Evolutionary conservation across 23 red algal species (phyloP).

Genomic region (Agarophyton chilense): DNA sequence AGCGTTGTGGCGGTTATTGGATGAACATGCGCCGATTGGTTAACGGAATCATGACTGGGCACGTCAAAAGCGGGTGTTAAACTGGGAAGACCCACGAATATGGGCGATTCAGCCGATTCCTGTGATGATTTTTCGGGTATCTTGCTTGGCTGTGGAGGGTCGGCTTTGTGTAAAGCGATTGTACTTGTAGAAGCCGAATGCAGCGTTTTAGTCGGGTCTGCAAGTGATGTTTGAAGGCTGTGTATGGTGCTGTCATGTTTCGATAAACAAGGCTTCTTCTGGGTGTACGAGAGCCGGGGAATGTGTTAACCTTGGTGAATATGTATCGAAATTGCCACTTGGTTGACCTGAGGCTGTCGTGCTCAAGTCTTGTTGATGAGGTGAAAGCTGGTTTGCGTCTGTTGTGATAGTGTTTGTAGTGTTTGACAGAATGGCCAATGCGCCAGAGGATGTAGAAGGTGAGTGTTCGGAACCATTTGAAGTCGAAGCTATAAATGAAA

Average conservation of each 20-base stretch:
- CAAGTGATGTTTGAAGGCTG: not conserved
- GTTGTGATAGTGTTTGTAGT: constrained; percentile 8
- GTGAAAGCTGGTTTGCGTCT: not conserved
- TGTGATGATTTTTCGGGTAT: not conserved
- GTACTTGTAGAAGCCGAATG: not conserved
- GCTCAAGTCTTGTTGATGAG: not conserved
- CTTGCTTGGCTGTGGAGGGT: not conserved
- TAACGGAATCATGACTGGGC: not conserved
- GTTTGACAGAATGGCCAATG: not conserved
- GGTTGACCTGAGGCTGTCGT: not conserved
- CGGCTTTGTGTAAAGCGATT: not conserved
- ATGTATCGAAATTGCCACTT: not conserved
- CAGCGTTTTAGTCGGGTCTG: not conserved
- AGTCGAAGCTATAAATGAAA: constrained; percentile 15
- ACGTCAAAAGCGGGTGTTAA: not conserved
- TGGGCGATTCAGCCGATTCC: not conserved
- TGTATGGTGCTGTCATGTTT: not conserved
- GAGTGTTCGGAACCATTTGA: not conserved
- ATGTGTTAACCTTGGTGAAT: not conserved
- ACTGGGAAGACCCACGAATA: not conserved
- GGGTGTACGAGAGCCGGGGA: not conserved
- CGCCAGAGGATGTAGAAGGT: not conserved
- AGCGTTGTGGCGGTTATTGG: constrained; percentile 7
- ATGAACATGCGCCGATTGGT: not conserved
- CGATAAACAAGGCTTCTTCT: not conserved